These are phyloP conservation scores for Phytopythium mirpurense DNA, from an alignment of 352 stramenopile genomes.

Conservation along the genomic window DNA sequence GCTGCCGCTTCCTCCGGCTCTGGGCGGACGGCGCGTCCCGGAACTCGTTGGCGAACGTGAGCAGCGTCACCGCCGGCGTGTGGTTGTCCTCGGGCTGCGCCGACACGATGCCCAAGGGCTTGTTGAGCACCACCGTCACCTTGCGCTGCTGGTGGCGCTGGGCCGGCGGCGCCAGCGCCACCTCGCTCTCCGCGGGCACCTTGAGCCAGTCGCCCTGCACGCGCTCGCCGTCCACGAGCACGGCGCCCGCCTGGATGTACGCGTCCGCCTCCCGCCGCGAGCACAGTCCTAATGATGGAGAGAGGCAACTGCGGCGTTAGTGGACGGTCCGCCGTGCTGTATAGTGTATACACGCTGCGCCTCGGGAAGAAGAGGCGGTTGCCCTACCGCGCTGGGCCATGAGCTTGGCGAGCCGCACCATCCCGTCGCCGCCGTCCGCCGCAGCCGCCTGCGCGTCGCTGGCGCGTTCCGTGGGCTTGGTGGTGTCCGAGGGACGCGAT, in stretches of 20 bases:
- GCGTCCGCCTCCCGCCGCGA: slow-evolving; percentile 75
- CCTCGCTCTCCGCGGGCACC: slow-evolving; percentile 47
- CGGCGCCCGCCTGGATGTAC: slow-evolving; percentile 71
- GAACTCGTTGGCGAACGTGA: slow-evolving; percentile 76
- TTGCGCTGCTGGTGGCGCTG: slow-evolving; percentile 72
- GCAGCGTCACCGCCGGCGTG: slow-evolving; percentile 65
- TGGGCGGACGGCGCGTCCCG: slow-evolving; percentile 17
- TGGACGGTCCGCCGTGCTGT: too few species aligned
- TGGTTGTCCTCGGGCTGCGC: slow-evolving; percentile 65
- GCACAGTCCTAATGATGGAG: slow-evolving; percentile 46
- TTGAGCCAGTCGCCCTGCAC: slow-evolving; percentile 70
- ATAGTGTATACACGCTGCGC: background rate
- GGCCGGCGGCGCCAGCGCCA: slow-evolving; percentile 56
- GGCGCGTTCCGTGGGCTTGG: too few species aligned
- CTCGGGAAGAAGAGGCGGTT: background rate
- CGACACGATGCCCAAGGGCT: slow-evolving; percentile 78
- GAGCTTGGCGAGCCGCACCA: slow-evolving; percentile 71
- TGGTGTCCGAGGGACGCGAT: too few species aligned
- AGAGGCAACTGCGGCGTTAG: too few species aligned
- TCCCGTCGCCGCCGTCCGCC: slow-evolving; percentile 14
- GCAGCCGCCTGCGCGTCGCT: too few species aligned
- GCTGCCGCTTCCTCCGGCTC: slow-evolving; percentile 34
- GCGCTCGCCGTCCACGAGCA: slow-evolving; percentile 68
- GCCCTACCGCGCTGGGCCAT: slow-evolving; percentile 52
- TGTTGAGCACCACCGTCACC: slow-evolving; percentile 80